These are phyloP conservation scores for Raphanus raphanistrum DNA, from an alignment of 345 rosid genomes.

Conservation along the genomic window DNA sequence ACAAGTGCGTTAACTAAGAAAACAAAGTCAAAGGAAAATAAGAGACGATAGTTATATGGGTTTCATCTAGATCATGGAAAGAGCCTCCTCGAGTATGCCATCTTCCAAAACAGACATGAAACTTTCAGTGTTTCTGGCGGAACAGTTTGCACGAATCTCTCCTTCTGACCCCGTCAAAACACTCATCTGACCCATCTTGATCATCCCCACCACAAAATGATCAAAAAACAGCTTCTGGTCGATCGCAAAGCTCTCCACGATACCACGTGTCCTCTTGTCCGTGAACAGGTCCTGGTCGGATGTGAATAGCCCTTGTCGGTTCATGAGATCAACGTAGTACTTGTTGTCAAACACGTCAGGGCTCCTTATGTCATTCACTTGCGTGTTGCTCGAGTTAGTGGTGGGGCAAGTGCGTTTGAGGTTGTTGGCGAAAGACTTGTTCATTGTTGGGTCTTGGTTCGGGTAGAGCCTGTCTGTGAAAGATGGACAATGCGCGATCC, in stretches of 20 bases:
- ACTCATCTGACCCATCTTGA: slow-evolving; percentile 71
- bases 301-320: slow-evolving; percentile 77
- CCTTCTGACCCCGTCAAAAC: slow-evolving; percentile 66
- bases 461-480: slow-evolving; percentile 74
- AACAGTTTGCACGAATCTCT: slow-evolving; percentile 77
- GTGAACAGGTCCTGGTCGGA: slow-evolving; percentile 85
- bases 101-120: slow-evolving; percentile 54
- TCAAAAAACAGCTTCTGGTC: slow-evolving; percentile 63
- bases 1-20: slow-evolving; percentile 8
- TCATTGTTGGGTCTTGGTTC: slow-evolving; percentile 70
- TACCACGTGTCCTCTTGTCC: slow-evolving; percentile 53
- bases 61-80: slow-evolving; percentile 33
- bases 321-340: slow-evolving; percentile 75
- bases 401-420: slow-evolving; percentile 62
- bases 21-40: neutral
- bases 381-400: slow-evolving; percentile 41
- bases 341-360: slow-evolving; percentile 81
- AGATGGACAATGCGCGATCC: slow-evolving; percentile 60
- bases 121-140: slow-evolving; percentile 54
- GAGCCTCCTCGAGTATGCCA: slow-evolving; percentile 40
- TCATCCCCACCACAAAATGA: slow-evolving; percentile 55
- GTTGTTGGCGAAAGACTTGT: slow-evolving; percentile 57
- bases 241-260: slow-evolving; percentile 63
- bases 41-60: neutral
- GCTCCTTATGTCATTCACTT: slow-evolving; percentile 56